Base-by-base conservation (phyloP, 2,329 filamentous ascomycete genomes). In the Stachybotrys elegans region DNA sequence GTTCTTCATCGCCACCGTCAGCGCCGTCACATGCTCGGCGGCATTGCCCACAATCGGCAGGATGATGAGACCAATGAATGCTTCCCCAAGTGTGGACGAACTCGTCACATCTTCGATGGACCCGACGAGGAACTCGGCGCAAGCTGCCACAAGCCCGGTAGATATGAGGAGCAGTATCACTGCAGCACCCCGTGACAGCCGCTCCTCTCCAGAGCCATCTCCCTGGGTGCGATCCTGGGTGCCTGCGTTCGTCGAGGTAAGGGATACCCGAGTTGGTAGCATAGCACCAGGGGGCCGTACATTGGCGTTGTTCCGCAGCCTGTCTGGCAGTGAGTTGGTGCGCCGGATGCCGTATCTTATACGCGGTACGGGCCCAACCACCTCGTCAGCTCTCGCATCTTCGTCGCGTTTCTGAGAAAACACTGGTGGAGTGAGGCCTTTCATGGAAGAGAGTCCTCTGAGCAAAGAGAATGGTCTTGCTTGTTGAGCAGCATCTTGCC, bases 21-120 rank as follows among this genome's bases (percentile, higher is more conserved):
- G 76, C 4, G 84, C 82, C 4, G 84, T 87, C 12, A 86, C 80
- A 60, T 87, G 83, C 63, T 88, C 84, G 1, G 83, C 83, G 1
- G 84, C 83, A 51, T 88, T 88, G 43, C 84, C 84, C 13, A 87
- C 83, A 45, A 88, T 84, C 8, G 84, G 84, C 2, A 88, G 69
- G 48, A 88, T 78, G 52, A 88, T 86, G 13, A 88, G 71, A 50
- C 84, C 84, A 43, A 88, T 83, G 48, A 87, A 87, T 6, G 77
- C 76, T 58, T 86, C 81, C 45, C 78, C 75, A 6, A 88, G 63
- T 0, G 72, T 70, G 38, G 74, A 76, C 14, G 70, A 69, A 16
- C 58, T 62, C 5, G 84, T 77, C 1, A 87, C 76, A 13, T 76
- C 78, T 51, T 82, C 71, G 58, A 88, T 87, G 35, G 79, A 81